Evolutionary conservation across 208 protist species (phyloP).

Genomic region (Naegleria gruberi): DNA sequence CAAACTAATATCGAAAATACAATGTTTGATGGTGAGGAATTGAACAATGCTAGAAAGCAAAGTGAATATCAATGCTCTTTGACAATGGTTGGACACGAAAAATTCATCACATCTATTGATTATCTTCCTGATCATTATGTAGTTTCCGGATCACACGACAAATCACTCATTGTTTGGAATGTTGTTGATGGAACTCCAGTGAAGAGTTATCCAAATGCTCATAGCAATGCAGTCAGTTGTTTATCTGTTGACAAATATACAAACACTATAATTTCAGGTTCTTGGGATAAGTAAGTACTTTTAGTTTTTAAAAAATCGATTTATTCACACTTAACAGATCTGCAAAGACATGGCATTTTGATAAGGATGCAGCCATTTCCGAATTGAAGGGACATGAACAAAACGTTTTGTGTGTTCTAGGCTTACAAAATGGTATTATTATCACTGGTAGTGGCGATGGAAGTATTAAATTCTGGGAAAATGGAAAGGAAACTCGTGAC

Average conservation of each 20-base stretch:
- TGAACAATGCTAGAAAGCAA: neutral
- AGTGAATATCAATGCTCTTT: neutral
- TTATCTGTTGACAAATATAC: neutral
- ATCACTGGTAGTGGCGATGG: conserved; percentile 1
- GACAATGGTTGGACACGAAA: conserved; percentile 5
- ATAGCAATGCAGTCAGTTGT: neutral
- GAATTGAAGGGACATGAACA: neutral
- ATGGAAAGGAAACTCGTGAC: neutral
- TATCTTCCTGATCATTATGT: neutral
- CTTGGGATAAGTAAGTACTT: neutral
- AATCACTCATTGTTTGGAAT: neutral
- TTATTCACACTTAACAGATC: neutral
- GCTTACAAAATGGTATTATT: neutral
- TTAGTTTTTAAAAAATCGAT: no score
- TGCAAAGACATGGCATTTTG: neutral
- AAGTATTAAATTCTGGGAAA: neutral
- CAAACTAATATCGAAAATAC: neutral
- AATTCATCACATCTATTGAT: neutral
- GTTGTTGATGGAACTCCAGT: neutral
- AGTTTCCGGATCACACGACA: neutral
- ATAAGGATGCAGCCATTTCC: neutral
- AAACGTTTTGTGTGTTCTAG: neutral
- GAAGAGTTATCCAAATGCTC: neutral
- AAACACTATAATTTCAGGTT: neutral
- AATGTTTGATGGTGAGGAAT: neutral